Evolutionary conservation across 1,284 basidiomycete genomes (phyloP).

Genomic region (Ganoderma lucidum): DNA sequence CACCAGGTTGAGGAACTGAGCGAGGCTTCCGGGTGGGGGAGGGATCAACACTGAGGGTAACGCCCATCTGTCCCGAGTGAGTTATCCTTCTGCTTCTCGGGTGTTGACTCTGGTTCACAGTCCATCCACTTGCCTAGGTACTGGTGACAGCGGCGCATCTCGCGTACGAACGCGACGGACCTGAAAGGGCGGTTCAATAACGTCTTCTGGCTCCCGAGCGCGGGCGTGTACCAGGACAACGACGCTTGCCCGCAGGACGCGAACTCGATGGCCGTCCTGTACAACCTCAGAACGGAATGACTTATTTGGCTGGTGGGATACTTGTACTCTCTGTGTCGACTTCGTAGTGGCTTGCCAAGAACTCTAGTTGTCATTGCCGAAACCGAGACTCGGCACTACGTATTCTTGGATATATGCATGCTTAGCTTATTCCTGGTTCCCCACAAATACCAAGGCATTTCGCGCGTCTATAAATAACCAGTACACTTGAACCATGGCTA

Average conservation of each 20-base stretch:
- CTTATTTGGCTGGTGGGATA: slow-evolving; percentile 36
- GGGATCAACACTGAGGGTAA: slow-evolving; percentile 59
- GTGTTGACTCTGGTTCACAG: background rate
- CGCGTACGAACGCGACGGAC: slow-evolving; percentile 52
- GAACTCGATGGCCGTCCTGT: slow-evolving; percentile 59
- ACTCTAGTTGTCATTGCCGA: background rate
- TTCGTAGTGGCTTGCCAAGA: background rate
- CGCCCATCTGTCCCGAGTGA: slow-evolving; percentile 54
- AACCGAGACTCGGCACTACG: too few relatives aligned
- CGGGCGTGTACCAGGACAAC: slow-evolving; percentile 58
- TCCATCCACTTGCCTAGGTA: slow-evolving; percentile 42
- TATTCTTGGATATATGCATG: too few relatives aligned
- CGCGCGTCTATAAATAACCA: too few relatives aligned
- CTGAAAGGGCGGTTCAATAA: slow-evolving; percentile 53
- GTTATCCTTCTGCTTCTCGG: background rate
- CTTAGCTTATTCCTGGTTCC: too few relatives aligned
- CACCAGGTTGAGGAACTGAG: slow-evolving; percentile 58
- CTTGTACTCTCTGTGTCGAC: slow-evolving; percentile 22
- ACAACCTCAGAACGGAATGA: slow-evolving; percentile 58
- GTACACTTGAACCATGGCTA: too few relatives aligned
- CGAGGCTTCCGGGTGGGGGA: slow-evolving; percentile 53
- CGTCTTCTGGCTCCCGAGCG: slow-evolving; percentile 51
- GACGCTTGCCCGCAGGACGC: slow-evolving; percentile 56
- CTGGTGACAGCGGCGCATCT: slow-evolving; percentile 57
- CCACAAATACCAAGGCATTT: too few relatives aligned